Evolutionary conservation across 1,139 yeast genomes (phyloP).

Genomic region (Suhomyces atakaporum): DNA sequence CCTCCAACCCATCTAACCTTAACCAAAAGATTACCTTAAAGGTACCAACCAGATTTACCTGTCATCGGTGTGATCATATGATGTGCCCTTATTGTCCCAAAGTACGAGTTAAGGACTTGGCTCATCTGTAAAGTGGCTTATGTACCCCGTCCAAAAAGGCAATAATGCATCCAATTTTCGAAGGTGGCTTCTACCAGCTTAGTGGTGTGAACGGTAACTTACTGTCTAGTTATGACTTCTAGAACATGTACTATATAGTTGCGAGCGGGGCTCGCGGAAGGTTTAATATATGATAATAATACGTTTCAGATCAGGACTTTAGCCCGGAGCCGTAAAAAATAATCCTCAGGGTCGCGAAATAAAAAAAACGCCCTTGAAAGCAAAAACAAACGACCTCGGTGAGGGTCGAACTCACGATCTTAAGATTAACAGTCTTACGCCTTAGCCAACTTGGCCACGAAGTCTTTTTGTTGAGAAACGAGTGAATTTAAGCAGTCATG

Average conservation of each 20-base stretch:
- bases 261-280: neutral
- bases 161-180: neutral
- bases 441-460: constrained; percentile 61
- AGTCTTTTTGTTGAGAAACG: constrained; percentile 29
- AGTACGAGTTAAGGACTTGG: constrained; percentile 42
- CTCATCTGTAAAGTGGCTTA: neutral
- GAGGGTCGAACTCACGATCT: constrained; percentile 51
- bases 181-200: too few relatives aligned
- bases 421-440: constrained; percentile 57
- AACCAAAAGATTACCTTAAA: constrained; percentile 9
- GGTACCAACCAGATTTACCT: constrained; percentile 41
- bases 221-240: too few relatives aligned
- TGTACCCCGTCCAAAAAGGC: neutral
- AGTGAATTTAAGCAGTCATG: too few relatives aligned
- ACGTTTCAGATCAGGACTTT: too few relatives aligned
- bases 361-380: too few relatives aligned
- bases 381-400: constrained; percentile 39
- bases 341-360: too few relatives aligned
- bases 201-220: too few relatives aligned
- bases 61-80: constrained; percentile 52
- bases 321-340: too few relatives aligned
- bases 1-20: neutral
- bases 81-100: constrained; percentile 58
- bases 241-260: neutral
- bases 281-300: neutral